Base-by-base conservation (phyloP, 495 filamentous ascomycete genomes). In the Aspergillus haitiensis region DNA sequence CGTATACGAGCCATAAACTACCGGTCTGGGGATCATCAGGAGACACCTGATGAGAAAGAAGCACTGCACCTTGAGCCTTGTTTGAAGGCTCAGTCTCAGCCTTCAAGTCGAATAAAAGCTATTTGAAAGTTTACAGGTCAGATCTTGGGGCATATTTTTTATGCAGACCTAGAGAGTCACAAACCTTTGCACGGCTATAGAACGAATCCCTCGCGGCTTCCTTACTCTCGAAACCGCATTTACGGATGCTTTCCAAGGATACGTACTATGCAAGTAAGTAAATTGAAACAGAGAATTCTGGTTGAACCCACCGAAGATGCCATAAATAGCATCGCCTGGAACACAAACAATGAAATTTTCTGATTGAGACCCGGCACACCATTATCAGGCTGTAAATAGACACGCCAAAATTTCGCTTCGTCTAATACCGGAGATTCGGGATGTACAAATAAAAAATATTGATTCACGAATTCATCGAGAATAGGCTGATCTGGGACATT, bases 391-490 rank as follows among this genome's bases (percentile, higher is more conserved):
- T 60, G 33, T 10, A 53, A 18, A 52, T 73, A 80, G 8, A 74
- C 69, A 32, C 69, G 65, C 79, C 79, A 82, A 37, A 82, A 80
- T 44, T 75, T 66, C 0, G 68, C 73, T 52, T 82, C 79, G 12
- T 82, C 73, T 6, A 81, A 15, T 3, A 81, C 65, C 6, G 78
- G 79, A 27, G 79, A 57, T 9, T 70, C 54, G 8, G 79, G 77
- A 58, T 82, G 78, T 8, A 80, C 67, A 32, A 73, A 68, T 54
- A 74, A 66, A 55, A 82, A 82, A 54, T 78, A 82, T 21, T 75
- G 69, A 7, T 69, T 67, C 6, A 81, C 64, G 52, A 82, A 77
- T 33, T 76, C 74, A 18, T 75, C 68, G 0, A 78, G 64, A 15
- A 70, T 68, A 6, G 66, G 57, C 52, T 68, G 61, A 1, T 64